Percentiles rank a stretch among this genome's conserved stretches.
Evolutionary conservation across 768 basidiomycete species (phyloP).

Genomic region (Phanerochaete sordida): DNA sequence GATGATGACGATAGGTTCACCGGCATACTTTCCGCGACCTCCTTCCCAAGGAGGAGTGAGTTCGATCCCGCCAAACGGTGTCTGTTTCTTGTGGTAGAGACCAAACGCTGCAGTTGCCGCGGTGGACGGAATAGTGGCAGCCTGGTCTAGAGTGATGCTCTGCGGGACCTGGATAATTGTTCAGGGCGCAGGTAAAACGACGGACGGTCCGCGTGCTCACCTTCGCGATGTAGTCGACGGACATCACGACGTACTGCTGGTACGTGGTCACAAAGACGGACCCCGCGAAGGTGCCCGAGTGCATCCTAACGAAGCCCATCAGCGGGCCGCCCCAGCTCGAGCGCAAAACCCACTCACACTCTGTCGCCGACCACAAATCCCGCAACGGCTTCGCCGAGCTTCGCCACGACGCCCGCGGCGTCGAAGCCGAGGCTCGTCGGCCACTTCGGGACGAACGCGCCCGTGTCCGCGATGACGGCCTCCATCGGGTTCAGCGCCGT

Average conservation of each 20-base stretch:
- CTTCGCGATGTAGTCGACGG: slow-evolving; percentile 7
- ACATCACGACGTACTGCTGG: slow-evolving; percentile 11
- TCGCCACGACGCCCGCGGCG: slow-evolving; percentile 33
- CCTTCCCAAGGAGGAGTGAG: slow-evolving; percentile 5
- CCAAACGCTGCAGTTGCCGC: slow-evolving; percentile 3
- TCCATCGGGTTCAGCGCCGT: slow-evolving; percentile 53
- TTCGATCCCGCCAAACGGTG: neutral
- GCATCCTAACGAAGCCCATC: no score
- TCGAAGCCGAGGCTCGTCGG: slow-evolving; percentile 20
- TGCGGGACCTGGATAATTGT: slow-evolving; percentile 8
- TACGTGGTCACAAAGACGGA: slow-evolving; percentile 17
- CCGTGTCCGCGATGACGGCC: slow-evolving; percentile 41
- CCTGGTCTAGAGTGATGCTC: slow-evolving; percentile 11
- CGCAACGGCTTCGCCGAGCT: slow-evolving; percentile 33
- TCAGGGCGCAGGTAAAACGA: neutral
- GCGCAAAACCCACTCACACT: no score
- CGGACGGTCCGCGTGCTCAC: neutral
- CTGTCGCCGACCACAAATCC: slow-evolving; percentile 36
- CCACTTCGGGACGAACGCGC: slow-evolving; percentile 26
- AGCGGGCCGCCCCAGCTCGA: no score
- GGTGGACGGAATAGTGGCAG: slow-evolving; percentile 6
- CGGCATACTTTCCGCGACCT: slow-evolving; percentile 22
- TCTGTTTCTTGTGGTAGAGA: neutral
- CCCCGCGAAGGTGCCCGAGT: slow-evolving; percentile 26
- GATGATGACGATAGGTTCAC: slow-evolving; percentile 33